These are phyloP conservation scores for Melanomma pulvis-pyrius DNA, from an alignment of 495 filamentous ascomycete genomes.

Conservation along the genomic window DNA sequence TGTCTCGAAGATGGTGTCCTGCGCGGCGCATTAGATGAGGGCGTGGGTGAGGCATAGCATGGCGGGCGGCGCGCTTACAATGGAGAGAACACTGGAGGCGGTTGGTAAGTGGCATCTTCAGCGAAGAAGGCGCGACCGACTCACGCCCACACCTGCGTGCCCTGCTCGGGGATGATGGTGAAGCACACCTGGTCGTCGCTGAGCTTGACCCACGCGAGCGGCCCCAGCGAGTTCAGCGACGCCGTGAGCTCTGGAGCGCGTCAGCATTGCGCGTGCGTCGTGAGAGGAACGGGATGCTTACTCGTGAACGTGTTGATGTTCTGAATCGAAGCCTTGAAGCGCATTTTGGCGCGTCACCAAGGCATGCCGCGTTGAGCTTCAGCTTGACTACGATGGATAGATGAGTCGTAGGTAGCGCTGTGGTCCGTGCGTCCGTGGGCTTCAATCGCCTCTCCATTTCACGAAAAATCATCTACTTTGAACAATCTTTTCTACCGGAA, in stretches of 20 bases:
- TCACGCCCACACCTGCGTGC: conserved; percentile 97
- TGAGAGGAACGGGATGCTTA: conserved; percentile 41
- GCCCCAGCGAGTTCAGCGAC: conserved; percentile 83
- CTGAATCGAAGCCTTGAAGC: conserved; percentile 56
- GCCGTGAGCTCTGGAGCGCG: conserved; percentile 70
- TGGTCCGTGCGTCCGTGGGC: no score
- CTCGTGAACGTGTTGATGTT: conserved; percentile 86
- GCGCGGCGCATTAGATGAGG: conserved; percentile 1
- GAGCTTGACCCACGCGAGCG: conserved; percentile 91
- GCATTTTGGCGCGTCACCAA: conserved; percentile 38
- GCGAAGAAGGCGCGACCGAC: conserved; percentile 42
- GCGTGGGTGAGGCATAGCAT: neutral
- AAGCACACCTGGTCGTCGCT: conserved; percentile 85
- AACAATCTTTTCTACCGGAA: no score
- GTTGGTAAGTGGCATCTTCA: conserved; percentile 5
- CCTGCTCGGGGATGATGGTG: conserved; percentile 90
- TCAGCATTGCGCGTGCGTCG: neutral
- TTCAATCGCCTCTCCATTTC: no score
- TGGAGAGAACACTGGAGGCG: conserved; percentile 43
- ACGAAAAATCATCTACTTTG: no score
- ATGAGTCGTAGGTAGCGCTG: no score
- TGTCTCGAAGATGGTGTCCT: conserved; percentile 86
- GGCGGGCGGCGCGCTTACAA: conserved; percentile 37
- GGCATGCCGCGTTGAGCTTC: no score
- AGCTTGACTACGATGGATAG: no score